phyloP scores from a whole-genome alignment of 768 basidiomycete species.

The Gautieria morchelliformis region DNA sequence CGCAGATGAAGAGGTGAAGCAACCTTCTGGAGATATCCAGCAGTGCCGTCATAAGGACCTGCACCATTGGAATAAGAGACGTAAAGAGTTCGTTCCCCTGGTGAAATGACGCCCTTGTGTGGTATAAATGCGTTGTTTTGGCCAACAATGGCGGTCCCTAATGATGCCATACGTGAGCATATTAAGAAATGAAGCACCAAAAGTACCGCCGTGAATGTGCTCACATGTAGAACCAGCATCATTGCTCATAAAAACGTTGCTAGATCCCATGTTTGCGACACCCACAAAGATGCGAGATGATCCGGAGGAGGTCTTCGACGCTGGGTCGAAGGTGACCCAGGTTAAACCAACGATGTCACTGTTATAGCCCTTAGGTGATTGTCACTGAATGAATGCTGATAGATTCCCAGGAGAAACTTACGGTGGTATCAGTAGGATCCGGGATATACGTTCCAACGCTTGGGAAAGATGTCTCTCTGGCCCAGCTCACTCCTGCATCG shows the following conservation, averaged over 20 bases:
- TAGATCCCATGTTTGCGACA: conserved; percentile 45
- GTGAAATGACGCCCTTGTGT: conserved; percentile 59
- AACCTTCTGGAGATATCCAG: conserved; percentile 32
- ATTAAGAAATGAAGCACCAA: neutral
- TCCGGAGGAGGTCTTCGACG: conserved; percentile 35
- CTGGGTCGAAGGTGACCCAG: conserved; percentile 53
- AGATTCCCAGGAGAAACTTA: neutral
- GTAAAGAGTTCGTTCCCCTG: conserved; percentile 46
- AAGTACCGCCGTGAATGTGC: conserved; percentile 10
- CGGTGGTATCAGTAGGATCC: conserved; percentile 10
- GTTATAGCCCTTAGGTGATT: conserved; percentile 18
- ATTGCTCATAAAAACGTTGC: conserved; percentile 46
- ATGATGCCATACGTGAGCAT: neutral
- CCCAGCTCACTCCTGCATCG: conserved; percentile 48
- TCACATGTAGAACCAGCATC: conserved; percentile 50
- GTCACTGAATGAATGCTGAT: neutral
- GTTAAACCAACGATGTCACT: conserved; percentile 35
- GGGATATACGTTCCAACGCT: conserved; percentile 35
- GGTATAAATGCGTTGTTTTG: conserved; percentile 49
- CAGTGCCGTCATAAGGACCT: conserved; percentile 53
- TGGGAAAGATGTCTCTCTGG: conserved; percentile 49
- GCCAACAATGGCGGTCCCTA: conserved; percentile 49
- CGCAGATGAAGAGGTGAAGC: neutral
- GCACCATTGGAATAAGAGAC: conserved; percentile 54
- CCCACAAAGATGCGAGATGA: conserved; percentile 55